phyloP scores from a whole-genome alignment of 768 basidiomycete genomes.

The Rhodosporidiobolus sp. region DNA sequence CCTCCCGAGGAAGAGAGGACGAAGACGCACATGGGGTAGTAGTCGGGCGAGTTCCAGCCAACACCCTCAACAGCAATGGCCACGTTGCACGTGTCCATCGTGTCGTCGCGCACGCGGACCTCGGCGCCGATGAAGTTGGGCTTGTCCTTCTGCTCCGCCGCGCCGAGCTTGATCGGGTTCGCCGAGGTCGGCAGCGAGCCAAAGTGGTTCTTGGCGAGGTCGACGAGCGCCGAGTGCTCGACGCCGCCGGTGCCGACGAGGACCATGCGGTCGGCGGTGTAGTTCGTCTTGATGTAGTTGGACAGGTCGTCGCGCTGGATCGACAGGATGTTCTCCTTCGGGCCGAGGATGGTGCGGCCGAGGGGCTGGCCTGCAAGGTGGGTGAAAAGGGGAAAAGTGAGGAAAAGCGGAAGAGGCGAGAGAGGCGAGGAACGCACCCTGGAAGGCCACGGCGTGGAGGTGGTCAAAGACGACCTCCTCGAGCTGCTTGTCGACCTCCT shows the following conservation, averaged over 20 bases:
- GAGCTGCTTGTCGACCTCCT: conserved; percentile 97
- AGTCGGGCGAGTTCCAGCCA: conserved; percentile 95
- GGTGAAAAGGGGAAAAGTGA: background rate
- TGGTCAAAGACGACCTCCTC: conserved; percentile 99
- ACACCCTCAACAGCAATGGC: conserved; percentile 98
- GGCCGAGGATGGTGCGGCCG: conserved; percentile 94
- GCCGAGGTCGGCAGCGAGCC: conserved; percentile 79
- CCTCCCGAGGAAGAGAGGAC: no score
- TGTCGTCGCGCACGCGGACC: conserved; percentile 91
- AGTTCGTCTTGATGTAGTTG: conserved; percentile 93
- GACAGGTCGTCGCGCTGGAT: conserved; percentile 85
- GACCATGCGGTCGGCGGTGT: conserved; percentile 98
- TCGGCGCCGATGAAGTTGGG: conserved; percentile 88
- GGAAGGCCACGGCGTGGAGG: conserved; percentile 92
- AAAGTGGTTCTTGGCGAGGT: conserved; percentile 92
- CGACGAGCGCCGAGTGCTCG: conserved; percentile 84
- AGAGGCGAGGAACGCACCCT: conserved; percentile 59
- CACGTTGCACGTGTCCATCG: conserved; percentile 80
- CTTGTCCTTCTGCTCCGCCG: conserved; percentile 64
- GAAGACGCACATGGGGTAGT: conserved; percentile 76
- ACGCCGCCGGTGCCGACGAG: conserved; percentile 96
- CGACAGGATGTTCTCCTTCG: conserved; percentile 91
- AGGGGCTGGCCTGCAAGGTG: conserved; percentile 79
- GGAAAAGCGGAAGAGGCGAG: conserved; percentile 20
- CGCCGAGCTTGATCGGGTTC: conserved; percentile 83